Base-by-base conservation (phyloP, 129 eudicot species). In the Calendula officinalis region DNA sequence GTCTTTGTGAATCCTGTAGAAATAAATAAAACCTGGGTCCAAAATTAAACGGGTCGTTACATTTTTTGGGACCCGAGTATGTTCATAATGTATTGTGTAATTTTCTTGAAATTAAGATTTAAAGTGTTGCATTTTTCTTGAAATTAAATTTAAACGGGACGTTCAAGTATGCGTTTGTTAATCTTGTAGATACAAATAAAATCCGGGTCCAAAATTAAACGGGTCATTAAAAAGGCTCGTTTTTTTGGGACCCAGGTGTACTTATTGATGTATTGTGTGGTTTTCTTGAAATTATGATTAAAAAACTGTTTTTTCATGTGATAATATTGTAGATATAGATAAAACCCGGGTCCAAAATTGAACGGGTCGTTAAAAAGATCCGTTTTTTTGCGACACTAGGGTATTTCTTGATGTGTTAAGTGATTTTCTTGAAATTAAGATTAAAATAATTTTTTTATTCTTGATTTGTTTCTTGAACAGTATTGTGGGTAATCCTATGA, bases 401-500 rank as follows among this genome's bases (percentile, higher is more conserved):
- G n/a, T n/a, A n/a, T n/a, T n/a, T n/a, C n/a, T n/a, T n/a, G n/a
- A n/a, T n/a, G 30, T 22, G 30, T 22, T 22, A 22, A 1, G 2
- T 22, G 30, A 22, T 22, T 22, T 22, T 22, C 30, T 22, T 22
- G 1, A 22, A 22, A 22, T 22, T 22, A 22, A 22, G 30, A 22
- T 22, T 22, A 22, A 22, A 22, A 22, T 2, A 22, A 22, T 22
- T 22, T 22, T n/a, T n/a, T n/a, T n/a, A n/a, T n/a, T 22, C 30
- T 64, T 42, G 8, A 5, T 53, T 3, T 78, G 45, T 51, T 58
- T 10, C 27, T 64, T 62, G 66, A 46, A 62, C 75, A 94, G 99
- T 82, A 57, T 88, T 67, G 75, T 81, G 60, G 95, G 97, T 8
- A 94, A 94, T 54, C 81, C 92, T 47, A 54, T 85, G 74, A 81